These are phyloP conservation scores for Neurospora cerealis DNA, from an alignment of 495 filamentous ascomycete genomes.

Conservation along the genomic window DNA sequence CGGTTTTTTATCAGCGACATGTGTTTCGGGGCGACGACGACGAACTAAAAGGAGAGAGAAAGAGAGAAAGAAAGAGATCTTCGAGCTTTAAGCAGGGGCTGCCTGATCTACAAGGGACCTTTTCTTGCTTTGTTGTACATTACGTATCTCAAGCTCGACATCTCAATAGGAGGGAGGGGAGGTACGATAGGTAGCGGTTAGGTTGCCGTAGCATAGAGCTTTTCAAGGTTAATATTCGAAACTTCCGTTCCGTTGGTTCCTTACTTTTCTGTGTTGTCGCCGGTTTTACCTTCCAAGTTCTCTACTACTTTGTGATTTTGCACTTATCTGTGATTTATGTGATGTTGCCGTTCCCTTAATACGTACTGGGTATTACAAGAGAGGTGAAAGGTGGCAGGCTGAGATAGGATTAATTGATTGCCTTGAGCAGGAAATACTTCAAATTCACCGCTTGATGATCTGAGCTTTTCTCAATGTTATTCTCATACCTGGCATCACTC, in stretches of 20 bases:
- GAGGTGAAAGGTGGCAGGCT: no score
- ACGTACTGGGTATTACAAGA: no score
- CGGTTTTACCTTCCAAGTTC: neutral
- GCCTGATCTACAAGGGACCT: neutral
- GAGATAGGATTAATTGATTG: no score
- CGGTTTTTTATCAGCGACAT: slow-evolving; percentile 1
- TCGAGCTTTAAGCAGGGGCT: slow-evolving; percentile 2
- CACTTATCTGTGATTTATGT: neutral
- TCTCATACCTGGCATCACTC: no score
- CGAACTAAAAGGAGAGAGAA: neutral
- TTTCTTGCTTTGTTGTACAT: slow-evolving; percentile 27
- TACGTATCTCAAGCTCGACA: slow-evolving; percentile 5
- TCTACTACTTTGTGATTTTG: neutral
- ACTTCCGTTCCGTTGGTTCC: neutral
- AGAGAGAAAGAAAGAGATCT: neutral
- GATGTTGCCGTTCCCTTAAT: neutral
- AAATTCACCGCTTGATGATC: no score
- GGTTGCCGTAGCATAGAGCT: neutral
- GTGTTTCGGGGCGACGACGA: neutral
- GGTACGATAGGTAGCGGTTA: neutral
- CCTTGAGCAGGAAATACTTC: no score
- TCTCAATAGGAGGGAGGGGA: neutral
- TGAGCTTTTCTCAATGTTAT: no score
- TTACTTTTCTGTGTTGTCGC: neutral
- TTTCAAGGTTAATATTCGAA: neutral